Evolutionary conservation across 2,329 filamentous ascomycete species (phyloP), one percentile per base, ranked within the genome.

Genomic region (Chaetoscypha palmicola): DNA sequence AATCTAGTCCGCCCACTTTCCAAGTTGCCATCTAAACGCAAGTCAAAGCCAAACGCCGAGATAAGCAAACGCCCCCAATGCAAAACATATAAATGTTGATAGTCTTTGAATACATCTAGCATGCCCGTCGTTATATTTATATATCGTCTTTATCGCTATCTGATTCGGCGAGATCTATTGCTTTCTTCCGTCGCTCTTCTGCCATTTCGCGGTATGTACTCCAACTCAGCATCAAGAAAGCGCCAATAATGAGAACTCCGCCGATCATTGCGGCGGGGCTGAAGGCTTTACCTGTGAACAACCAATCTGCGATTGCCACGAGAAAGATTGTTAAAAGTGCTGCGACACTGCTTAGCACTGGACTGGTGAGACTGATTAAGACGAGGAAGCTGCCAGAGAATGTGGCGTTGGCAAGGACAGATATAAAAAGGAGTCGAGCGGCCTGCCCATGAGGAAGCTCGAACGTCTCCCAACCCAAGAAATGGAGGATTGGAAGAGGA

Each of bases 261-360:
- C 92, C 92, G 0, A 79, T 59, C 10, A 97, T 72, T 3, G 91
- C 86, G 0, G 89, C 85, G 3, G 73, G 68, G 40, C 81, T 85
- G 16, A 95, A 70, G 0, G 84, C 78, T 55, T 83, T 74, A 38
- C 91, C 87, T 0, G 87, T 94, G 33, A 90, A 71, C 45, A 90
- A 62, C 80, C 92, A 94, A 65, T 98, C 92, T 43, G 86, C 86
- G 22, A 97, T 70, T 1, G 91, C 92, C 5, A 98, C 92, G 48
- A 97, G 79, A 72, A 98, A 97, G 54, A 98, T 98, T 17, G 92
- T 98, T 36, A 98, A 72, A 22, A 98, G 76, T 2, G 91, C 88
- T 1, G 92, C 92, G 9, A 98, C 92, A 14, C 86, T 94, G 46
- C 84, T 91, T 3, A 98, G 72, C 2, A 98, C 92, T 1, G 92